Evolutionary conservation across 208 protist genomes (phyloP).

Genomic region (Leishmania mexicana): DNA sequence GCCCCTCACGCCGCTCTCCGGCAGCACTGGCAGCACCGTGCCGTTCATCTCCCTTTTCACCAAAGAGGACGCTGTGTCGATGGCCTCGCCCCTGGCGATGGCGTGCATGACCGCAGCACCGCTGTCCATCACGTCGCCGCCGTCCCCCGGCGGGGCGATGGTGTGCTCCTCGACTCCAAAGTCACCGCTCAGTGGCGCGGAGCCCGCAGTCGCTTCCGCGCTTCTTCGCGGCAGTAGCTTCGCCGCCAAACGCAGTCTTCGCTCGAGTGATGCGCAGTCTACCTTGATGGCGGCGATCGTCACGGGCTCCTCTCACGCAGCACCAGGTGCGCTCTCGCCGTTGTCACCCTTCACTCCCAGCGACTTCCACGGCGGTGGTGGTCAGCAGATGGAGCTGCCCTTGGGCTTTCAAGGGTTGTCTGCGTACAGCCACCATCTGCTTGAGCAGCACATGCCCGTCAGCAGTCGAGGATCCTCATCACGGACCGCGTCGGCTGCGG

Average conservation of each 20-base stretch:
- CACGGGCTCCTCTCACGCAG: background rate
- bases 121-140: background rate
- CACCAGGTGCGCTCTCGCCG: background rate
- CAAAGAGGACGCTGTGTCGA: background rate
- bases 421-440: constrained; percentile 3
- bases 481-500: background rate
- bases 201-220: background rate
- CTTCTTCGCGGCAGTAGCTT: background rate
- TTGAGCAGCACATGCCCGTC: constrained; percentile 5
- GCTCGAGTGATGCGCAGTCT: background rate
- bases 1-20: constrained; percentile 7
- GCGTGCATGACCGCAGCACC: background rate
- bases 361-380: background rate
- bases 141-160: background rate
- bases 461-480: background rate
- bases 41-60: background rate
- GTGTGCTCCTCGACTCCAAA: background rate
- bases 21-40: background rate
- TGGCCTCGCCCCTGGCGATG: background rate
- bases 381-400: background rate
- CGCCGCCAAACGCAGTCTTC: too few relatives aligned
- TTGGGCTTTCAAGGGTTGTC: background rate
- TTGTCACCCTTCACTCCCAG: background rate
- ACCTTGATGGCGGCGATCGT: background rate
- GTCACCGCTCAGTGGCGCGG: background rate